Conservation (phyloP, 257 asterid species). For the Paraleonurus japonicus region DNA sequence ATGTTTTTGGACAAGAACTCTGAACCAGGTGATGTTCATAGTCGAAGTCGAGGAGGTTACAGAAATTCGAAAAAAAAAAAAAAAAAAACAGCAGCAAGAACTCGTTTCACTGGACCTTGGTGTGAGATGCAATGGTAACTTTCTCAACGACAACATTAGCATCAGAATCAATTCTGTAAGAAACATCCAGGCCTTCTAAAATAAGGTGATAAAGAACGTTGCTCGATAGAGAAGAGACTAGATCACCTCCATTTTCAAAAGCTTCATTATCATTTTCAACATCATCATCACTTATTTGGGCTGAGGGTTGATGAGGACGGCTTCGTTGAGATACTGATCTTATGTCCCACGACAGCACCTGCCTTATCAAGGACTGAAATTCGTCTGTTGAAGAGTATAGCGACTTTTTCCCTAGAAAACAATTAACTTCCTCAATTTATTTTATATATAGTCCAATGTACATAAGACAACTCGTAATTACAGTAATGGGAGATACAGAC, state of each 20-base stretch:
- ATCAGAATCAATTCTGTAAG: slow-evolving; percentile 61
- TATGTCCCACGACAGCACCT: slow-evolving; percentile 89
- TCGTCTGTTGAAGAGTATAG: slow-evolving; percentile 68
- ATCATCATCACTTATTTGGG: background rate
- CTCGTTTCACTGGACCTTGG: background rate
- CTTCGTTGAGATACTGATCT: slow-evolving; percentile 79
- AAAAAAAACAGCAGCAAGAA: too few species aligned
- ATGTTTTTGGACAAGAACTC: background rate
- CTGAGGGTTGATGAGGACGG: slow-evolving; percentile 41
- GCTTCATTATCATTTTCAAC: slow-evolving; percentile 30
- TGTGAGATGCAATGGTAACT: slow-evolving; percentile 31
- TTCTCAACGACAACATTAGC: slow-evolving; percentile 68
- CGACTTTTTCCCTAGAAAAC: slow-evolving; percentile 53
- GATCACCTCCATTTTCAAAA: slow-evolving; percentile 33
- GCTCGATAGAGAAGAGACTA: background rate
- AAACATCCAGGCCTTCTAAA: slow-evolving; percentile 67
- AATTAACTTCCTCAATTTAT: background rate
- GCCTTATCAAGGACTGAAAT: slow-evolving; percentile 58
- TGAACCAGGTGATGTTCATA: background rate
- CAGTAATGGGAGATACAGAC: background rate
- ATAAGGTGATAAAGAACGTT: slow-evolving; percentile 59
- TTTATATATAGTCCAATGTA: background rate
- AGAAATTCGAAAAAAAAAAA: too few species aligned
- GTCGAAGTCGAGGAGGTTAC: too few species aligned
- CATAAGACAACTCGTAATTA: background rate